Evolutionary conservation across 2,329 filamentous ascomycete genomes (phyloP).

Genomic region (Purpureocillium takamizusanense): DNA sequence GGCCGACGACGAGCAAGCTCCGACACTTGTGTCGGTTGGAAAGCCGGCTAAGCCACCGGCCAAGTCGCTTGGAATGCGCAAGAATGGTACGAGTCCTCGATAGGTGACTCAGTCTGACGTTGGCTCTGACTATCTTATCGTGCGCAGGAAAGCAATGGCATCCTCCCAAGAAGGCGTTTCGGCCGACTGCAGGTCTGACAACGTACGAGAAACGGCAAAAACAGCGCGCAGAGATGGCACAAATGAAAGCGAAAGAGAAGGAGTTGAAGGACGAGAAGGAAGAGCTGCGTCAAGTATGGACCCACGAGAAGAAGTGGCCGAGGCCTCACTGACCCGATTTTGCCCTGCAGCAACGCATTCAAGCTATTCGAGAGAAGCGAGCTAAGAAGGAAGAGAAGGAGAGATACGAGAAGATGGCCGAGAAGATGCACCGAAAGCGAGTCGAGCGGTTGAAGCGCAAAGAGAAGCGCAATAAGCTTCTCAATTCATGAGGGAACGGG

Average conservation of each 20-base stretch:
- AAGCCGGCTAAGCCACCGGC: too few relatives aligned
- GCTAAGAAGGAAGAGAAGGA: slow-evolving; percentile 88
- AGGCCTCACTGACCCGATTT: slow-evolving; percentile 2
- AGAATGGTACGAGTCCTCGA: slow-evolving; percentile 57
- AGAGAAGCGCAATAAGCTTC: slow-evolving; percentile 89
- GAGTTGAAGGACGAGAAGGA: slow-evolving; percentile 96
- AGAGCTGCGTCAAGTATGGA: slow-evolving; percentile 66
- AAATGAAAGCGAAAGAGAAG: slow-evolving; percentile 88
- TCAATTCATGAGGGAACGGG: slow-evolving; percentile 45
- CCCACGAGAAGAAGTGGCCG: background rate
- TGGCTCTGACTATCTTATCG: slow-evolving; percentile 5
- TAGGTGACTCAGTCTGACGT: background rate
- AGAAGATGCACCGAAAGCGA: slow-evolving; percentile 95
- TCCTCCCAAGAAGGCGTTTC: slow-evolving; percentile 71
- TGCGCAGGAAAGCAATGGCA: slow-evolving; percentile 89
- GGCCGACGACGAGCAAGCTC: background rate
- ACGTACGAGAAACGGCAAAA: slow-evolving; percentile 71
- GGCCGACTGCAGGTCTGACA: slow-evolving; percentile 67
- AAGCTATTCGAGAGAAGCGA: slow-evolving; percentile 75
- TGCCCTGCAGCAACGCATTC: slow-evolving; percentile 55
- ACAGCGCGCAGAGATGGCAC: slow-evolving; percentile 57
- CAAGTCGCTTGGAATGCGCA: slow-evolving; percentile 59
- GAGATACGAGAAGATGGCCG: slow-evolving; percentile 85
- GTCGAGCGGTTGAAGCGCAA: slow-evolving; percentile 88
- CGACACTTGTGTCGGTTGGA: slow-evolving; percentile 12